Evolutionary conservation across 495 filamentous ascomycete species (phyloP).

Genomic region (Tetracladium marchalianum): DNA sequence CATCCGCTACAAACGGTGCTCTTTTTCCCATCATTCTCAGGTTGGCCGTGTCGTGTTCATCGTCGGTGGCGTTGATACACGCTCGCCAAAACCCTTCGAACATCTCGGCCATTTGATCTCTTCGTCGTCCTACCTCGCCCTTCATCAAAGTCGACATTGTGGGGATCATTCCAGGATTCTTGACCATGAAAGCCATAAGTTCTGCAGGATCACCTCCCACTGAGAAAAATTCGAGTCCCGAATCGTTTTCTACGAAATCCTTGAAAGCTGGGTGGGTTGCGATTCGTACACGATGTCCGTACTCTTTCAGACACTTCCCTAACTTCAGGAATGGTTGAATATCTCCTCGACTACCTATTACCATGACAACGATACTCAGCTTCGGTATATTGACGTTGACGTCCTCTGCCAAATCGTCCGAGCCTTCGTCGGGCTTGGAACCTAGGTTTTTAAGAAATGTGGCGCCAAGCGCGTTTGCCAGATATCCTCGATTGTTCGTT

Average conservation of each 20-base stretch:
- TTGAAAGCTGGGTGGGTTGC: slow-evolving; percentile 61
- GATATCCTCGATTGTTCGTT: slow-evolving; percentile 51
- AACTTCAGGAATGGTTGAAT: slow-evolving; percentile 69
- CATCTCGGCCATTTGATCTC: slow-evolving; percentile 53
- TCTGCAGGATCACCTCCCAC: slow-evolving; percentile 65
- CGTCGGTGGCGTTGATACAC: slow-evolving; percentile 45
- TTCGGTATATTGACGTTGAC: slow-evolving; percentile 25
- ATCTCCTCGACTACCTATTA: slow-evolving; percentile 67
- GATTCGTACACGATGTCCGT: slow-evolving; percentile 60
- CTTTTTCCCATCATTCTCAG: slow-evolving; percentile 41
- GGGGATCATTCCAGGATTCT: slow-evolving; percentile 65
- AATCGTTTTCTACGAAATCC: slow-evolving; percentile 54
- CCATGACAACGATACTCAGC: slow-evolving; percentile 70
- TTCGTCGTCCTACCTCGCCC: slow-evolving; percentile 51
- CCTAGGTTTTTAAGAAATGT: slow-evolving; percentile 34
- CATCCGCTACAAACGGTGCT: slow-evolving; percentile 54
- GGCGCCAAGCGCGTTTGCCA: slow-evolving; percentile 58
- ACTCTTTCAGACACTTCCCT: slow-evolving; percentile 57
- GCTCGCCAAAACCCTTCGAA: slow-evolving; percentile 52
- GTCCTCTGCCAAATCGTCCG: slow-evolving; percentile 1
- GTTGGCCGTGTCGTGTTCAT: slow-evolving; percentile 40
- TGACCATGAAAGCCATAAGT: slow-evolving; percentile 76
- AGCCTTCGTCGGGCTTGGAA: neutral
- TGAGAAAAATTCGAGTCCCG: slow-evolving; percentile 58
- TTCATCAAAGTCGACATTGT: slow-evolving; percentile 51